Evolutionary conservation across 176 grass and related monocot species (phyloP).

Genomic region (Dactylis glomerata): DNA sequence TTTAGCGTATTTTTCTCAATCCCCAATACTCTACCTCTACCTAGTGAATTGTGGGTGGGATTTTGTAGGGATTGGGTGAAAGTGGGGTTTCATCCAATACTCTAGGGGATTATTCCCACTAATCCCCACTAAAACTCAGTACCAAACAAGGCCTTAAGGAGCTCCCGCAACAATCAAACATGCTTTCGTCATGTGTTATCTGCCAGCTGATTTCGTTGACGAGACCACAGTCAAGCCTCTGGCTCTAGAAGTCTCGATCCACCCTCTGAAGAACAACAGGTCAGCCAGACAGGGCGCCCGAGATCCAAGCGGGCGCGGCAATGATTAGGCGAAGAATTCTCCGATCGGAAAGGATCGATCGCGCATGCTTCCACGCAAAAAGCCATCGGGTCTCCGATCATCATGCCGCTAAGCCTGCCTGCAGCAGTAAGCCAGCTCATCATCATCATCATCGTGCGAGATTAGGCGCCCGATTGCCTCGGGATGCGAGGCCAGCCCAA

Average conservation of each 20-base stretch:
- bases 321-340: neutral
- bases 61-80: too few species aligned
- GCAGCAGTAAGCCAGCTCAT: neutral
- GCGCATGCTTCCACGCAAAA: neutral
- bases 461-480: slow-evolving; percentile 5
- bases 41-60: too few species aligned
- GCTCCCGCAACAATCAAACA: neutral
- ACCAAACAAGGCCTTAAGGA: too few species aligned
- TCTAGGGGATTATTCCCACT: too few species aligned
- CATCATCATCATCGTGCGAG: neutral
- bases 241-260: neutral
- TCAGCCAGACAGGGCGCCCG: neutral
- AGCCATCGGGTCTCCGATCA: neutral
- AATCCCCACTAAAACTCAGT: too few species aligned
- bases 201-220: neutral
- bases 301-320: slow-evolving; percentile 3
- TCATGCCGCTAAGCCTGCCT: neutral
- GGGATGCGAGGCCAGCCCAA: neutral
- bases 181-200: neutral
- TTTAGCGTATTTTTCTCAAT: too few species aligned
- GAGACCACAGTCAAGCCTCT: neutral
- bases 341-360: neutral
- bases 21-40: too few species aligned
- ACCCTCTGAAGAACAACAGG: neutral
- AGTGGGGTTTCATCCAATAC: too few species aligned